Base-by-base conservation (phyloP, 2,329 filamentous ascomycete genomes). In the Sarocladium kiliense region DNA sequence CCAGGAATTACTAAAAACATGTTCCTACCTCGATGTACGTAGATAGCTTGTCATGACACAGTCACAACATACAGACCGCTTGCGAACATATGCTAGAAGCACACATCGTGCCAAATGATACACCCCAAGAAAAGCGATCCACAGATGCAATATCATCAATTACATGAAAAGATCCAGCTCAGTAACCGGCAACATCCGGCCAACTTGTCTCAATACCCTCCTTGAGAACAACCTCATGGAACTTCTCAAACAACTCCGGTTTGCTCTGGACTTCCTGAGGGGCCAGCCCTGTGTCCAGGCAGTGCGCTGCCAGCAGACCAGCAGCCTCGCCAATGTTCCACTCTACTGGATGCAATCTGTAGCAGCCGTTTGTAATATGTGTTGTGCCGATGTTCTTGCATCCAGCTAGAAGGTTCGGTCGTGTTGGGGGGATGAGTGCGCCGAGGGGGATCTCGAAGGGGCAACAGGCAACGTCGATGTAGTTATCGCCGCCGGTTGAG, bases 331-430 rank as follows among this genome's bases (percentile, higher is more conserved):
- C 63, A 47, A 65, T 62, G 30, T 65, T 65, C 64, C 64, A 65
- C 53, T 65, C 64, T 1, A 65, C 61, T 6, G 64, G 64, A n/a
- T 65, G 64, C 21, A 65, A 11, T 10, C 64, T 44, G 47, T 65
- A 65, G 14, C 64, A 65, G 5, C 64, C 64, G 36, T 65, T 65
- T 0, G 64, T 65, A 12, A 65, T 65, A 42, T 65, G 64, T 4
- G 64, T 65, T 0, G 64, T 65, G 3, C 64, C 64, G 9, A 65
- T 65, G 9, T 65, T 65, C 58, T 65, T 65, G 1, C 62, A 65
- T 0, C 62, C 64, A 1, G 63, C 64, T 1, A 65, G 47, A 2
- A 66, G 23, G 12, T 66, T 66, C 0, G 61, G 44, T 2, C 58
- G 58, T n/a, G 58, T 56, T 1, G 26, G 6, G 0, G 63, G 63